phyloP scores from a whole-genome alignment of 106 monocot genomes.

The Alisma plantagoaquatica region DNA sequence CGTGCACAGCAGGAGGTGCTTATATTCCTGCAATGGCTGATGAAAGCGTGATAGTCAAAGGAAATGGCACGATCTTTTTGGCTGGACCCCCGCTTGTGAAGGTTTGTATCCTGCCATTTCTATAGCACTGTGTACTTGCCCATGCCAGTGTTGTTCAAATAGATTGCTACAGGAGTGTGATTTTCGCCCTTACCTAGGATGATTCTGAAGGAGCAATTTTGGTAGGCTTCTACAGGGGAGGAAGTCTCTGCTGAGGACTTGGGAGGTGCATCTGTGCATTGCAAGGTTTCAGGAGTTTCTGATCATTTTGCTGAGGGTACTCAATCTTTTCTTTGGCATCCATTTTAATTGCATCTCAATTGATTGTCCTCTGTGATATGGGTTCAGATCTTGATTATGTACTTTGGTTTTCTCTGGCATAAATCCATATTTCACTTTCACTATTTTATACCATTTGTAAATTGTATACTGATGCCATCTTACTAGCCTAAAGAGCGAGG shows the following conservation, averaged over 20 bases:
- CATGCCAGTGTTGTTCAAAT: not conserved
- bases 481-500: too few relatives aligned
- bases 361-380: not conserved
- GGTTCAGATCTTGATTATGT: not conserved
- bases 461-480: too few relatives aligned
- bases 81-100: constrained; percentile 99
- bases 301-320: constrained; percentile 97
- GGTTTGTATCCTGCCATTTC: too few relatives aligned
- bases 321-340: not conserved
- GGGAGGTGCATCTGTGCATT: constrained; percentile 93
- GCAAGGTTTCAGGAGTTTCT: constrained; percentile 92
- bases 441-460: too few relatives aligned
- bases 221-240: constrained; percentile 99
- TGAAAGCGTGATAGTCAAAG: constrained; percentile 98
- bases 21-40: constrained; percentile 99
- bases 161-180: not conserved
- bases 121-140: too few relatives aligned
- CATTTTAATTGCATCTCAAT: not conserved
- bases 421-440: not conserved
- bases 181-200: constrained; percentile 18
- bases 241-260: constrained; percentile 96
- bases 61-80: constrained; percentile 97
- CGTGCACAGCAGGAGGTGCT: constrained; percentile 97
- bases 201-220: constrained; percentile 50
- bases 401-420: not conserved